A percentile compares a stretch with the other conserved stretches of the same genome.
Evolutionary conservation across 2,329 filamentous ascomycete genomes (phyloP).

Genomic region (Xylaria hypoxylon): DNA sequence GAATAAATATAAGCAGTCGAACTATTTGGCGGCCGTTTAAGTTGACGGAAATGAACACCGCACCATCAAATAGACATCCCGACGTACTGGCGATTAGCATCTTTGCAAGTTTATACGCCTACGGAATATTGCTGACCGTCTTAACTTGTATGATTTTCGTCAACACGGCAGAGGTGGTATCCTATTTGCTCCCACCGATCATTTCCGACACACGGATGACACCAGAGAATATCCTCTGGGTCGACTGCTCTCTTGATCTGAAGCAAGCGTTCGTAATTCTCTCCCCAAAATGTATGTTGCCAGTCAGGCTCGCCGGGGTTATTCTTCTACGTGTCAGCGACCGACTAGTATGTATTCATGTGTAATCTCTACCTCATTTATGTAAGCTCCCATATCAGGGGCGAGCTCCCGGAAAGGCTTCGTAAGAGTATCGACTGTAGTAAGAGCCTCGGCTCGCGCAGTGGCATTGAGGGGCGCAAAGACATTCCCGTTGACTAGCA

Average conservation of each 20-base stretch:
- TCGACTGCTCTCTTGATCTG: constrained; percentile 61
- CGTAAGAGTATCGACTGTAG: constrained; percentile 45
- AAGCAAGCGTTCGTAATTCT: constrained; percentile 59
- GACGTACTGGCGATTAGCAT: not conserved
- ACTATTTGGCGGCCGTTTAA: not conserved
- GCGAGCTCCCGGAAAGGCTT: constrained; percentile 55
- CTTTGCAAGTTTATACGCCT: not conserved
- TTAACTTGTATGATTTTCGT: not conserved
- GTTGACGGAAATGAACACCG: not conserved
- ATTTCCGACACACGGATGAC: constrained; percentile 60
- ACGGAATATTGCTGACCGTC: not conserved
- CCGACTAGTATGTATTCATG: not conserved
- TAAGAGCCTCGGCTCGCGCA: constrained; percentile 45
- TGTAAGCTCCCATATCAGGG: constrained; percentile 57
- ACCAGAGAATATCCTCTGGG: constrained; percentile 62
- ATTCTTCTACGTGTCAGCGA: constrained; percentile 46
- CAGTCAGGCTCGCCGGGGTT: constrained; percentile 54
- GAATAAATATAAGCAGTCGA: constrained; percentile 1
- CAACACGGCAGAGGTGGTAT: constrained; percentile 41
- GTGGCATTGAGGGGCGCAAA: constrained; percentile 53
- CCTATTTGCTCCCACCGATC: constrained; percentile 54
- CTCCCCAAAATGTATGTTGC: constrained; percentile 57
- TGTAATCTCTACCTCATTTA: constrained; percentile 57
- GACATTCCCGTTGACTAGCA: constrained; percentile 44
- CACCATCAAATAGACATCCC: not conserved